Evolutionary conservation across 2,329 filamentous ascomycete species (phyloP), one percentile per base, ranked within the genome.

Genomic region (Pezicula rhizophila): DNA sequence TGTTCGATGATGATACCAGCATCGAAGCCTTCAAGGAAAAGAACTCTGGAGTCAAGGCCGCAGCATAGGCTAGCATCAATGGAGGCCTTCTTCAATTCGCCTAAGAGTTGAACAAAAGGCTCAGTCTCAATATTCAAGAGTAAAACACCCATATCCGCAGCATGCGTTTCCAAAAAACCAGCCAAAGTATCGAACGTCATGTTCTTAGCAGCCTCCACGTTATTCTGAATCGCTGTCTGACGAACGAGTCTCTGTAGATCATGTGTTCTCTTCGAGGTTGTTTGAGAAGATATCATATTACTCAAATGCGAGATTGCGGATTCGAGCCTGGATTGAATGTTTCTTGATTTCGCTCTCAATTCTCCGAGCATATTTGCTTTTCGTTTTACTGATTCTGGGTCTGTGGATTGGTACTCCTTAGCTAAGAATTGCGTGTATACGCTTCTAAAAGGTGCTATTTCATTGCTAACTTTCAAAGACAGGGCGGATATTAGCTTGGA

Each of bases 241-340:
- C 60, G 59, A 18, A 55, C 35, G 15, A 62, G 50, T 49, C 58
- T 53, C 31, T 61, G 56, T n/a, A 61, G 34, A 40, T 62, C 60
- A 35, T 62, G 56, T 15, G 57, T 60, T 45, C 59, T 46, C 49
- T 60, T 62, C 8, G 59, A 61, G 8, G 58, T 61, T 17, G 53
- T 60, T 45, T 58, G 59, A 14, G 59, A 54, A 31, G 60, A 62
- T 35, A 60, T 54, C 54, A 61, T 60, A 31, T 53, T 59, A n/a
- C 49, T 52, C 28, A 62, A 40, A 15, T 46, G 48, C 1, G 57
- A 50, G 34, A 59, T 60, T 14, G 48, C 37, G 15, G 47, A 48
- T 33, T 50, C 49, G 2, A 58, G 47, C 8, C 34, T 42, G 39
- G 47, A 49, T 33, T 58, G 56, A 17, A 50, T 5, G 8, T 37